Base-by-base conservation (phyloP, 805 yeast genomes). In the Suhomyces canberraensis region DNA sequence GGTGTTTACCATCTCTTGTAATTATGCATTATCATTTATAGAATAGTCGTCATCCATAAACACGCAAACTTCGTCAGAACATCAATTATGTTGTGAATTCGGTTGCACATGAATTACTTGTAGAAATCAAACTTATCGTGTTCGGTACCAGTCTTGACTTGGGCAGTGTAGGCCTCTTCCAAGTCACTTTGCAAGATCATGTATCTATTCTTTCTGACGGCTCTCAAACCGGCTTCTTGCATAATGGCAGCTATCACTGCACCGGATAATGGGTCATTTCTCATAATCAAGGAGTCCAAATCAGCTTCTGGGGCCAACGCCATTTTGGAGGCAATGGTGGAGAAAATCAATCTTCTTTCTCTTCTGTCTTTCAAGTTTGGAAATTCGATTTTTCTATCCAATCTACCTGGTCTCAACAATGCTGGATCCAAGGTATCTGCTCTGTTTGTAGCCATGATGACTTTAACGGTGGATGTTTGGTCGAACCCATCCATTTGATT, bases 401-500 rank as follows among this genome's bases (percentile, higher is more conserved):
- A 75, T 69, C 99, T 81, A 55, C 99, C 99, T 1, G 96, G 87
- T 73, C 99, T 84, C 55, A 93, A 73, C 56, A 93, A 69, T 2
- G 99, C 99, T n/a, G 98, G 99, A 69, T 93, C 99, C 52, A 93
- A 73, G 11, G 90, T 95, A 59, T 93, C 99, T 26, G 93, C 97
- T 69, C 99, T 84, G 67, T 93, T 93, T 9, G 99, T 93, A 28
- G 99, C 98, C 99, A 93, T 93, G 46, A 93, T 93, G 25, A 93
- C 97, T 70, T 93, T 93, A 36, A 93, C 98, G 46, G 89, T 90
- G 5, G 96, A 79, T 1, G 84, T 71, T 69, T 93, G 98, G 59
- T 93, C 99, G 53, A 93, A 93, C 34, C 99, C 99, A 66, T 93
- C 99, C 99, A 93, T 93, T 69, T 93, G 99, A 54, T 95, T 93